Base-by-base conservation (phyloP, 805 yeast genomes). In the Yarrowia osloensis region DNA sequence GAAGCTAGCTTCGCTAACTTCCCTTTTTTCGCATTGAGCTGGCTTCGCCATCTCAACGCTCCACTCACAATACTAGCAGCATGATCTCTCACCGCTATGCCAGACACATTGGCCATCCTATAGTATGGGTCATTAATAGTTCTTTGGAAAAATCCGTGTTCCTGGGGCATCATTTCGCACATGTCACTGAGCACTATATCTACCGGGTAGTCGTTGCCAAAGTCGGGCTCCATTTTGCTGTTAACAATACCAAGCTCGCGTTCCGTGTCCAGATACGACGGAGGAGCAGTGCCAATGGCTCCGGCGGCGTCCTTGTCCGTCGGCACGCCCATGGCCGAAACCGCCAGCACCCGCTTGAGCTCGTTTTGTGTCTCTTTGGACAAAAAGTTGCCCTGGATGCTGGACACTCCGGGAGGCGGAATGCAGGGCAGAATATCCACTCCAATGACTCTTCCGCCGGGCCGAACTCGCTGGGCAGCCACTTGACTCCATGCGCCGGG, bases 401-500 rank as follows among this genome's bases (percentile, higher is more conserved):
- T 79, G 9, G 88, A 83, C 0, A 88, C 90, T 1, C 98, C 97
- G 3, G 74, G 73, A 0, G 97, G 97, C 0, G 98, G 97, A 19
- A 83, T 81, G 65, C 87, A 84, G 8, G 90, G 88, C 22, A 94
- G 80, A 37, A 95, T 81, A 77, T 95, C 97, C 12, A 92, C 90
- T 5, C 97, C 97, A 13, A 91, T 74, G 3, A 91, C 85, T 22
- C 81, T 78, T 0, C 91, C 88, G 1, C 78, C 74, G 0, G 82
- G 81, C 21, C 76, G 73, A 1, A 86, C 81, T 67, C 83, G 75
- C 65, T 84, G 84, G 9, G 83, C 77, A 0, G 94, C 93, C 1
- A 91, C 93, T 74, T 91, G 97, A 9, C 94, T 85, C 97, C 97
- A 91, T 3, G 97, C 92, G 0, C 97, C 97, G 0, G 97, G 97